phyloP scores from a whole-genome alignment of 2,329 filamentous ascomycete species.

The Aureobasidium lini region DNA sequence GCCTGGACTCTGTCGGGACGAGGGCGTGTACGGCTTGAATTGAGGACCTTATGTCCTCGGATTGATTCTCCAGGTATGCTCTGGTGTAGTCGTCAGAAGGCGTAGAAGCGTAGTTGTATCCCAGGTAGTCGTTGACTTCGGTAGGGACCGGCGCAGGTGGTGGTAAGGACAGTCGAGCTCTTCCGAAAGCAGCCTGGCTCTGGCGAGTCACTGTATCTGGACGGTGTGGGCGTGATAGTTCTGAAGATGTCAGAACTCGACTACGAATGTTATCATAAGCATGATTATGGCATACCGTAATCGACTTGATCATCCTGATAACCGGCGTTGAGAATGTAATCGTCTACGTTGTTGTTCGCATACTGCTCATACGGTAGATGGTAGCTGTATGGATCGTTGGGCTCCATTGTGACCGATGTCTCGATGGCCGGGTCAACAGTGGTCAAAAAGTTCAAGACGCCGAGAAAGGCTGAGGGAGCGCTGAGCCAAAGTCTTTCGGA shows the following conservation, averaged over 20 bases:
- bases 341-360: background rate
- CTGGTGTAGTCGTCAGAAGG: background rate
- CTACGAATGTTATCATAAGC: background rate
- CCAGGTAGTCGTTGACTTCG: background rate
- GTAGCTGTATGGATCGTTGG: background rate
- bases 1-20: too few relatives aligned
- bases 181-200: conserved; percentile 28
- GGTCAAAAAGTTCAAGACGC: background rate
- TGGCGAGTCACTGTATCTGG: conserved; percentile 22
- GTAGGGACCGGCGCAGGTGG: background rate
- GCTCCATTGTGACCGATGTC: background rate
- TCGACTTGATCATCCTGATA: background rate
- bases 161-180: conserved; percentile 32
- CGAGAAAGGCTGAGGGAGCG: background rate
- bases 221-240: background rate
- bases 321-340: background rate
- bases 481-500: background rate
- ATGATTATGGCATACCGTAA: conserved; percentile 12
- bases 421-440: background rate
- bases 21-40: background rate
- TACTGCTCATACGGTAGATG: background rate
- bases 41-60: background rate
- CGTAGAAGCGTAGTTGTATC: background rate
- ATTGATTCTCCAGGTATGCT: background rate
- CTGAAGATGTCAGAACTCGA: background rate